These are phyloP conservation scores for Viola odorata DNA, from an alignment of 345 rosid species.

Conservation along the genomic window DNA sequence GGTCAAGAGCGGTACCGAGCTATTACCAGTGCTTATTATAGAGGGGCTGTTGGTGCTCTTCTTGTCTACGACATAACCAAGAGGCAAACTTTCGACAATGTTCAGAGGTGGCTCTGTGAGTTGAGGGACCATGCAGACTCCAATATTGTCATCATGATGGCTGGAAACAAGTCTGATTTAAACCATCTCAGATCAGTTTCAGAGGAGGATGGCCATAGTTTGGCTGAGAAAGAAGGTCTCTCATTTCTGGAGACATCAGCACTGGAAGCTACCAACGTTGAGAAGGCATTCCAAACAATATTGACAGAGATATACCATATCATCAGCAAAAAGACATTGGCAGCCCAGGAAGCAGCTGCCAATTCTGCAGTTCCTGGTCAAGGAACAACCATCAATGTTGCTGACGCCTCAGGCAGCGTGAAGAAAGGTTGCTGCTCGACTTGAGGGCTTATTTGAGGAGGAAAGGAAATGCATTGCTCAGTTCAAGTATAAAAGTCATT, in stretches of 20 bases:
- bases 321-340: slow-evolving; percentile 28
- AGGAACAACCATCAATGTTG: slow-evolving; percentile 26
- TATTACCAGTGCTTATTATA: slow-evolving; percentile 28
- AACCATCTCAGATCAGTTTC: slow-evolving; percentile 26
- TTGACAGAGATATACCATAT: slow-evolving; percentile 26
- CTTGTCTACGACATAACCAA: slow-evolving; percentile 30
- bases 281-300: slow-evolving; percentile 31
- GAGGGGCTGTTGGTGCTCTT: slow-evolving; percentile 33
- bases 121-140: slow-evolving; percentile 30
- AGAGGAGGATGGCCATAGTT: slow-evolving; percentile 20
- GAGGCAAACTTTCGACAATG: slow-evolving; percentile 29
- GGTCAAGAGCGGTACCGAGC: slow-evolving; percentile 30
- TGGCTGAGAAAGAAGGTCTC: slow-evolving; percentile 30
- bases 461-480: not conserved
- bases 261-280: slow-evolving; percentile 24
- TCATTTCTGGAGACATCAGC: slow-evolving; percentile 31
- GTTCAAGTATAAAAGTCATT: not conserved
- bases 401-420: slow-evolving; percentile 10
- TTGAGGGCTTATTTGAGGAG: not conserved
- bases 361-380: slow-evolving; percentile 23
- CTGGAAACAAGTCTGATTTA: slow-evolving; percentile 29
- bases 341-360: slow-evolving; percentile 31
- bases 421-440: slow-evolving; percentile 24
- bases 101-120: slow-evolving; percentile 27
- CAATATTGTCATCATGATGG: slow-evolving; percentile 32